These are phyloP conservation scores for Wallacemonas collosoma DNA, from an alignment of 208 protist species.

Conservation along the genomic window DNA sequence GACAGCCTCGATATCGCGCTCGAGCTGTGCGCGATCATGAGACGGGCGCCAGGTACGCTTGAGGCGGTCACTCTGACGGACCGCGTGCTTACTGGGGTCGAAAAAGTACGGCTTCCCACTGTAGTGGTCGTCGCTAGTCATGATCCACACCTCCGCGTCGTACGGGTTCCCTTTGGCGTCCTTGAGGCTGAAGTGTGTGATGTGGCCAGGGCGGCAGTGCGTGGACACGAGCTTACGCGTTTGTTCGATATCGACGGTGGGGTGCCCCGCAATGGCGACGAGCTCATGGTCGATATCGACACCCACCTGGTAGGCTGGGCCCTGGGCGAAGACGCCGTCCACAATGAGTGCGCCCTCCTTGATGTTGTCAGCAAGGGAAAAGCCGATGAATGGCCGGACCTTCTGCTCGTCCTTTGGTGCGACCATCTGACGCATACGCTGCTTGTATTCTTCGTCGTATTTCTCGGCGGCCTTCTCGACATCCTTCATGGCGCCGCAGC, in stretches of 20 bases:
- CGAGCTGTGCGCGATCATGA: constrained; percentile 1
- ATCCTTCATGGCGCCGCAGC: constrained; percentile 17
- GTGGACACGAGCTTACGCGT: constrained; percentile 31
- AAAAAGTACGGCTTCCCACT: constrained; percentile 52
- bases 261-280: constrained; percentile 25
- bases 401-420: constrained; percentile 15
- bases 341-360: constrained; percentile 38
- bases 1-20: background rate
- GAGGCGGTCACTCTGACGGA: constrained; percentile 41
- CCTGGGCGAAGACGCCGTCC: constrained; percentile 44
- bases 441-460: constrained; percentile 31
- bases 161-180: constrained; percentile 27
- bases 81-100: constrained; percentile 34
- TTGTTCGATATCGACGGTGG: constrained; percentile 21
- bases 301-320: constrained; percentile 40
- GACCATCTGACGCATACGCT: constrained; percentile 27
- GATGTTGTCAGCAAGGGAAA: constrained; percentile 58
- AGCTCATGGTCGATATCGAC: constrained; percentile 49
- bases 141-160: constrained; percentile 46
- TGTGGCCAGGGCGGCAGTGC: constrained; percentile 38
- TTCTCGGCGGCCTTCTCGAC: constrained; percentile 20
- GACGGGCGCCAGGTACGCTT: constrained; percentile 29
- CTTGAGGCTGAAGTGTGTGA: constrained; percentile 28
- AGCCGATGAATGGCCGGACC: constrained; percentile 44
- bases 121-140: constrained; percentile 49